Evolutionary conservation across 2,329 filamentous ascomycete species (phyloP).

Genomic region (Paecilomyces sp.): DNA sequence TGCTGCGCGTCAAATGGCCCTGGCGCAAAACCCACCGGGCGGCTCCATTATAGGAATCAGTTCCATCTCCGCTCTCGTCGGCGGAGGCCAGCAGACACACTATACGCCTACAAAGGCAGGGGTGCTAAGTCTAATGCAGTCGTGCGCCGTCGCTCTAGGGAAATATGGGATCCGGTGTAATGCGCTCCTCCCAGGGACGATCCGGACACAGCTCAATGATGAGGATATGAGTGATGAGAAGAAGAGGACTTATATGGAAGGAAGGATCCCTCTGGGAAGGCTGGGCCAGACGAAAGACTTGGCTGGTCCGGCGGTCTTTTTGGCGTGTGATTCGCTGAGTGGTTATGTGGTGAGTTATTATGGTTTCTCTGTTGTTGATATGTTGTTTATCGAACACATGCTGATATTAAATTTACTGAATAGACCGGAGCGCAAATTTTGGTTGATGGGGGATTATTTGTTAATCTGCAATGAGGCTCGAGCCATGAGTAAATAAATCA

Average conservation of each 20-base stretch:
- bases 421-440: conserved; percentile 71
- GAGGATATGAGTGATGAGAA: conserved; percentile 65
- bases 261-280: conserved; percentile 69
- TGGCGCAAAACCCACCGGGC: conserved; percentile 60
- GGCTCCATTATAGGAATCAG: conserved; percentile 61
- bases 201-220: conserved; percentile 78
- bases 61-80: conserved; percentile 40
- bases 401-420: conserved; percentile 2
- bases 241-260: conserved; percentile 74
- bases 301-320: conserved; percentile 76
- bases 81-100: conserved; percentile 71
- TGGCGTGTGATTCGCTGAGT: conserved; percentile 72
- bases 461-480: conserved; percentile 64
- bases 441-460: conserved; percentile 84
- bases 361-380: not conserved
- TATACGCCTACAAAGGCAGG: conserved; percentile 89
- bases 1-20: conserved; percentile 74
- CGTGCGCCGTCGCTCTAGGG: conserved; percentile 69
- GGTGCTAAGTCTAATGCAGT: conserved; percentile 74
- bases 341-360: conserved; percentile 55
- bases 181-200: conserved; percentile 74
- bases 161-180: conserved; percentile 73
- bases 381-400: not conserved
- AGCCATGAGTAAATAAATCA: not conserved
- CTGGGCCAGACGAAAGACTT: conserved; percentile 67